phyloP scores from a whole-genome alignment of 768 basidiomycete species.

The Phylloporus sp. region DNA sequence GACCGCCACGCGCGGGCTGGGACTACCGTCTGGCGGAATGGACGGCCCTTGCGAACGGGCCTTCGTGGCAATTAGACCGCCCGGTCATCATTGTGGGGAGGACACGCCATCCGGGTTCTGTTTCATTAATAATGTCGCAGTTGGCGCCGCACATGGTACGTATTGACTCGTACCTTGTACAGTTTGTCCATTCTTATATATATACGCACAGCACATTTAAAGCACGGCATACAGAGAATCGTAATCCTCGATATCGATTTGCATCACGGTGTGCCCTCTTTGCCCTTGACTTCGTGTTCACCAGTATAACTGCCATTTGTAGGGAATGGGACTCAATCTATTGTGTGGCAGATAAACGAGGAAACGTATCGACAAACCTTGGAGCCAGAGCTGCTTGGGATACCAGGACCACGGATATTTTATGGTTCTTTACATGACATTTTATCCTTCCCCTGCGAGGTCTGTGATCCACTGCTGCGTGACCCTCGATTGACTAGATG shows the following conservation, averaged over 20 bases:
- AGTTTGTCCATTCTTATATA: background rate
- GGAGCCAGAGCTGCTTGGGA: conserved; percentile 39
- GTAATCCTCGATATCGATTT: conserved; percentile 83
- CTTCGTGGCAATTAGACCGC: conserved; percentile 85
- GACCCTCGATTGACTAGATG: conserved; percentile 2
- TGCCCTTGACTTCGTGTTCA: background rate
- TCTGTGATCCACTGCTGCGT: conserved; percentile 22
- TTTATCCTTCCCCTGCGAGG: conserved; percentile 89
- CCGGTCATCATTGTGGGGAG: conserved; percentile 94
- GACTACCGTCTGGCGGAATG: conserved; percentile 6
- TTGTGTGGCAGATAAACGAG: conserved; percentile 89
- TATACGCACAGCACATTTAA: conserved; percentile 63
- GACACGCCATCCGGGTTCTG: conserved; percentile 90
- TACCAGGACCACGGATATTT: conserved; percentile 58
- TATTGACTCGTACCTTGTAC: background rate
- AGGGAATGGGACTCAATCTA: conserved; percentile 95
- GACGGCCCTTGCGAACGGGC: conserved; percentile 38
- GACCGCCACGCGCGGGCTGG: conserved; percentile 15
- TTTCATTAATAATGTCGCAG: conserved; percentile 90
- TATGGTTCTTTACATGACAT: conserved; percentile 96
- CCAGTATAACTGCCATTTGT: background rate
- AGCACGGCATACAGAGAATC: conserved; percentile 71
- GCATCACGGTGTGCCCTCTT: conserved; percentile 22
- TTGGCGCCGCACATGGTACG: conserved; percentile 87
- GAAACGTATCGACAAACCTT: conserved; percentile 72